A percentile compares a stretch with the other conserved stretches of the same genome.
phyloP scores from a whole-genome alignment of 1,139 yeast genomes.

The Pichia sorboxylosa region DNA sequence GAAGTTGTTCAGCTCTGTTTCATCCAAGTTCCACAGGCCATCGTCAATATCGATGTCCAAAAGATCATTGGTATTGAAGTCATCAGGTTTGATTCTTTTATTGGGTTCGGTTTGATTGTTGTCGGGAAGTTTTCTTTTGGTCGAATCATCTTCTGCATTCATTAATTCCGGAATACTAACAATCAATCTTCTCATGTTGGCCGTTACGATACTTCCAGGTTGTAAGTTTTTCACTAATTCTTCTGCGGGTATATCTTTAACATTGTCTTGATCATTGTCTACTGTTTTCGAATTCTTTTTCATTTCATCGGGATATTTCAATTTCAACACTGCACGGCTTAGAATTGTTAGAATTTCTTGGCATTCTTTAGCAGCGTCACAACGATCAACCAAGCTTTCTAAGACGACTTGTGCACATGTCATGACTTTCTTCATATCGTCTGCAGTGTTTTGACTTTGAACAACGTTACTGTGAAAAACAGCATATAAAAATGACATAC shows the following conservation, averaged over 20 bases:
- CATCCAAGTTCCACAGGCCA: constrained; percentile 11
- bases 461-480: constrained; percentile 55
- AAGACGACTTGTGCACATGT: constrained; percentile 51
- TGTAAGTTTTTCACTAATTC: constrained; percentile 23
- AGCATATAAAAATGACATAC: constrained; percentile 70
- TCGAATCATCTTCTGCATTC: constrained; percentile 6
- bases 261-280: constrained; percentile 1
- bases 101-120: neutral
- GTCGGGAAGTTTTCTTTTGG: neutral
- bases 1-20: constrained; percentile 31
- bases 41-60: neutral
- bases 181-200: constrained; percentile 31
- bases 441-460: constrained; percentile 34
- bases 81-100: neutral
- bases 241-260: constrained; percentile 20
- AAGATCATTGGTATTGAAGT: neutral
- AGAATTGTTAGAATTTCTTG: constrained; percentile 61
- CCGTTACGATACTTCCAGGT: constrained; percentile 29
- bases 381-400: constrained; percentile 49
- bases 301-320: constrained; percentile 38
- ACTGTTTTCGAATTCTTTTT: neutral
- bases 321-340: constrained; percentile 57
- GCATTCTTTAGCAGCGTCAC: constrained; percentile 72
- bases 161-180: constrained; percentile 22
- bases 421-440: constrained; percentile 45